Conservation (phyloP, 768 basidiomycete genomes). For the Amanita inopinata region DNA sequence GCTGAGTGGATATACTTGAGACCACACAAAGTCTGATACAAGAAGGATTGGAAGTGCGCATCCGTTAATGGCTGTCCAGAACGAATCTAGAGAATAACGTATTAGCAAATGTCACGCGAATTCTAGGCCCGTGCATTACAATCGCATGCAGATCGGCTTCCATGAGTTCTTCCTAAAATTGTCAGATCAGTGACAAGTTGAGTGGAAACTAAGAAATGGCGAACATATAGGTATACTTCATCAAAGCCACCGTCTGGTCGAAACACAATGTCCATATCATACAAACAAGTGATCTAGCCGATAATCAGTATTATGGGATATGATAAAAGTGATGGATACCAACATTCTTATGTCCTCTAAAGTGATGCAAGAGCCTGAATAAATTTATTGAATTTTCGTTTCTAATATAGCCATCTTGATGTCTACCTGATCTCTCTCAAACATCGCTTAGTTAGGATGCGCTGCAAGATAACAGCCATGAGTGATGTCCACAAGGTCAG, state of each 20-base stretch:
- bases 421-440: constrained; percentile 81
- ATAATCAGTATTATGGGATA: constrained; percentile 13
- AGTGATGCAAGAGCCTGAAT: constrained; percentile 83
- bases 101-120: neutral
- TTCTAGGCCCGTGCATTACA: constrained; percentile 29
- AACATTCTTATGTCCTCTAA: constrained; percentile 98
- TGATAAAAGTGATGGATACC: constrained; percentile 16
- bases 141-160: constrained; percentile 99
- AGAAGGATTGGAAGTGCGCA: constrained; percentile 90
- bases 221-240: constrained; percentile 88
- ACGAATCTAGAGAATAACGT: constrained; percentile 45
- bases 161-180: constrained; percentile 94
- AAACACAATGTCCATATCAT: constrained; percentile 98
- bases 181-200: constrained; percentile 8
- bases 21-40: constrained; percentile 97
- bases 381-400: constrained; percentile 12
- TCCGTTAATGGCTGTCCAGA: constrained; percentile 84
- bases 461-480: constrained; percentile 32
- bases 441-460: constrained; percentile 95
- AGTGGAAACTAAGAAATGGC: constrained; percentile 18
- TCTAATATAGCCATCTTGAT: neutral
- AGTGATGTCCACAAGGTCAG: neutral
- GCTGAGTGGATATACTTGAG: constrained; percentile 98
- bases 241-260: constrained; percentile 88
- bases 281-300: constrained; percentile 83